These are phyloP conservation scores for Stephanodiscus triporus DNA, from an alignment of 108 stramenopile genomes.

Conservation along the genomic window DNA sequence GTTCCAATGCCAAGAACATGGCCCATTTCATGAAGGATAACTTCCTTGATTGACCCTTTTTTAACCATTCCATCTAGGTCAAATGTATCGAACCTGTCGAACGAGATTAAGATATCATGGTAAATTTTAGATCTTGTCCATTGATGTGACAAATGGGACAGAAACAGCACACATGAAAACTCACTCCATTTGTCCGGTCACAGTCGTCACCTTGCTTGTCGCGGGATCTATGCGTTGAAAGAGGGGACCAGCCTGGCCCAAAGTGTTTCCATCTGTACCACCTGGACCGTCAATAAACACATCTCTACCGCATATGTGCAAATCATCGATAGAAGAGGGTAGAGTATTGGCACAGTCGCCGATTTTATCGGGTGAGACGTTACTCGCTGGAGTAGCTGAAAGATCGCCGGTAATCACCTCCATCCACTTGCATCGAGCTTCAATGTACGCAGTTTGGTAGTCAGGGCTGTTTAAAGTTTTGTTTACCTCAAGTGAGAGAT, in stretches of 20 bases:
- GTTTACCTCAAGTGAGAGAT: slow-evolving; percentile 14
- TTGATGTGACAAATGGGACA: background rate
- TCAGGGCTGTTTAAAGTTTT: background rate
- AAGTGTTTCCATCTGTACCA: background rate
- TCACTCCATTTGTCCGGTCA: background rate
- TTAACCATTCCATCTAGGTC: slow-evolving; percentile 19
- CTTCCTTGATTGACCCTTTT: background rate
- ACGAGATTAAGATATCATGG: background rate
- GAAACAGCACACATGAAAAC: background rate
- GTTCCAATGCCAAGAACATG: slow-evolving; percentile 54
- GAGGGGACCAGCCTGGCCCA: slow-evolving; percentile 17
- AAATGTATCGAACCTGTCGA: slow-evolving; percentile 20
- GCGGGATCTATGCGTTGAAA: background rate
- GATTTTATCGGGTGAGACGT: no score
- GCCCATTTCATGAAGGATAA: slow-evolving; percentile 54
- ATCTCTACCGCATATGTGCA: slow-evolving; percentile 23
- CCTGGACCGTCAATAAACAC: slow-evolving; percentile 15
- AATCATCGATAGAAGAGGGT: background rate
- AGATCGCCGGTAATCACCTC: slow-evolving; percentile 25
- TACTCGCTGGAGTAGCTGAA: background rate
- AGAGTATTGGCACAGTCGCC: background rate
- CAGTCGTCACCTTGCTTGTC: background rate
- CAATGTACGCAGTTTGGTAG: slow-evolving; percentile 15
- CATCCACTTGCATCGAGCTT: slow-evolving; percentile 25
- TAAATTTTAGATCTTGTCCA: no score